Percentiles rank a stretch among this genome's conserved stretches.
Conservation (phyloP, 116 monocot genomes). For the Thalassia testudinum region DNA sequence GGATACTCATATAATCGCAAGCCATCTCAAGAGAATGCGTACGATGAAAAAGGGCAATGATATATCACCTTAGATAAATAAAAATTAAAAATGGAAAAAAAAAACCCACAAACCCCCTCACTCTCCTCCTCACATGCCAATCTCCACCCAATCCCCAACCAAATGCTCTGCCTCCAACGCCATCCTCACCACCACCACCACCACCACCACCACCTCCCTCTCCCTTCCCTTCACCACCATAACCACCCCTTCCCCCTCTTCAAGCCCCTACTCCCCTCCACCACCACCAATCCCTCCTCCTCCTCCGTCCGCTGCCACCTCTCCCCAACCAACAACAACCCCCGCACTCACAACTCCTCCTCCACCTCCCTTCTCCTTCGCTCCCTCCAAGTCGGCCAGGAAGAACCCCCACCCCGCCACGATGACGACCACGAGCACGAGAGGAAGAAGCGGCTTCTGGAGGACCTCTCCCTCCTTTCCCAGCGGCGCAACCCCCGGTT, state of each 20-base stretch:
- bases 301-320: slow-evolving; percentile 3
- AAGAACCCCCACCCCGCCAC: not conserved
- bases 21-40: too few species aligned
- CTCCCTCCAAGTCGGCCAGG: slow-evolving; percentile 1
- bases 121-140: too few species aligned
- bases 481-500: slow-evolving; percentile 31
- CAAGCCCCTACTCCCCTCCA: not conserved
- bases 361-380: slow-evolving; percentile 26
- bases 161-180: too few species aligned
- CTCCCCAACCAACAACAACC: slow-evolving; percentile 37
- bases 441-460: slow-evolving; percentile 16
- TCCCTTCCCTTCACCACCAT: not conserved
- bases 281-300: not conserved
- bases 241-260: not conserved
- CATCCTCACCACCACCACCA: too few species aligned
- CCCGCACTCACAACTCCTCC: slow-evolving; percentile 43
- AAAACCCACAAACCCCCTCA: too few species aligned
- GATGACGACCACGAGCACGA: slow-evolving; percentile 3
- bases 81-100: too few species aligned
- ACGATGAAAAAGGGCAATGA: too few species aligned
- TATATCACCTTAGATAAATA: too few species aligned
- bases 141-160: too few species aligned
- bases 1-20: too few species aligned
- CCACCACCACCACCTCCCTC: not conserved
- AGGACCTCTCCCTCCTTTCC: slow-evolving; percentile 21